phyloP scores from a whole-genome alignment of 305 asterid genomes.

The Nicotiana rustica region DNA sequence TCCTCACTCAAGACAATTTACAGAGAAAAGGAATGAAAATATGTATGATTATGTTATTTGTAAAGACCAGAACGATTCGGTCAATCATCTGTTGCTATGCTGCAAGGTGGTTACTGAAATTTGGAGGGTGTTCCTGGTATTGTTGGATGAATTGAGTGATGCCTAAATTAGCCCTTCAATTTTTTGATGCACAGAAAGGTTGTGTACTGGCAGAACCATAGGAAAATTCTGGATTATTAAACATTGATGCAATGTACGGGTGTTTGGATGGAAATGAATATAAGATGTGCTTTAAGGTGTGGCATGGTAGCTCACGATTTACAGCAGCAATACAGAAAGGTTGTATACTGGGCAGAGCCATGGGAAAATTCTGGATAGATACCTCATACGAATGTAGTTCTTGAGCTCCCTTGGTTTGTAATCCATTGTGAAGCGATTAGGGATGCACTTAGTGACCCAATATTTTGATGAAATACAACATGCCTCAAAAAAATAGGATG shows the following conservation, averaged over 20 bases:
- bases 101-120: slow-evolving; percentile 18
- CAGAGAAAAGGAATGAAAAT: not conserved
- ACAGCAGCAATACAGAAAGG: not conserved
- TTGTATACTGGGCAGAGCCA: too few species aligned
- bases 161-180: not conserved
- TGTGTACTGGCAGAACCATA: slow-evolving; percentile 4
- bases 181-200: slow-evolving; percentile 21
- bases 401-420: slow-evolving; percentile 16
- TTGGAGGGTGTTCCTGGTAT: slow-evolving; percentile 11
- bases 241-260: not conserved
- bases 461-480: slow-evolving; percentile 5
- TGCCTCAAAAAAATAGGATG: not conserved
- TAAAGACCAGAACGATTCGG: slow-evolving; percentile 9
- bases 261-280: slow-evolving; percentile 2
- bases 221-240: slow-evolving; percentile 16
- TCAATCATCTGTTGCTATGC: slow-evolving; percentile 16
- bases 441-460: slow-evolving; percentile 15
- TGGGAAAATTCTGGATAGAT: not conserved
- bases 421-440: not conserved
- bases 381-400: not conserved
- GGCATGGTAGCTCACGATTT: slow-evolving; percentile 18
- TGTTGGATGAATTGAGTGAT: not conserved
- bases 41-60: slow-evolving; percentile 1
- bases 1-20: not conserved
- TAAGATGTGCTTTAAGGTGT: not conserved